Percentiles rank a stretch among this genome's conserved stretches.
These are phyloP conservation scores for Schizochytrium sp. DNA, from an alignment of 108 stramenopile species.

Conservation along the genomic window DNA sequence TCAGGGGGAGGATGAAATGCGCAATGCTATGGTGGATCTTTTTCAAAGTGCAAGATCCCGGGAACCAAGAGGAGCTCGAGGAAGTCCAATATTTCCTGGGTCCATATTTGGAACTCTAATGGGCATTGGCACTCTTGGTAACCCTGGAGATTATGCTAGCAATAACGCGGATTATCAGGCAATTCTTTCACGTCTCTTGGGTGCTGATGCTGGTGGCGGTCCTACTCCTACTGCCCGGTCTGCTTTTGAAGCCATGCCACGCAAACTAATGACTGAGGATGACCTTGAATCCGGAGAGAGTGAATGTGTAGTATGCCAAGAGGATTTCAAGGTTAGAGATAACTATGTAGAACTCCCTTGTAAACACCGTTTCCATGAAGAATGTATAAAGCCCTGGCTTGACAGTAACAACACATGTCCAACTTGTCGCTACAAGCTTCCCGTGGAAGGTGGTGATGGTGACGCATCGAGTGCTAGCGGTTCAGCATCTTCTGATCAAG, in stretches of 20 bases:
- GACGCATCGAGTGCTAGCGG: background rate
- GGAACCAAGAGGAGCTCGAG: too few relatives aligned
- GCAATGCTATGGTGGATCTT: too few relatives aligned
- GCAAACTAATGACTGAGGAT: background rate
- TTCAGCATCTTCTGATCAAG: background rate
- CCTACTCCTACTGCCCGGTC: background rate
- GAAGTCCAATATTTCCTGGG: too few relatives aligned
- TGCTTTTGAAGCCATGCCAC: background rate
- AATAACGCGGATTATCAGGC: too few relatives aligned
- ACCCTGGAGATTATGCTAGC: too few relatives aligned
- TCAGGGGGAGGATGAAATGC: too few relatives aligned
- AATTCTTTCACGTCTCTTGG: background rate
- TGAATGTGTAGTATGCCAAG: constrained; percentile 31
- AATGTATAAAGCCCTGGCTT: constrained; percentile 39
- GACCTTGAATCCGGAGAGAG: background rate
- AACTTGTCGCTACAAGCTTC: background rate
- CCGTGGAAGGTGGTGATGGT: background rate
- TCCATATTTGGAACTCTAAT: too few relatives aligned
- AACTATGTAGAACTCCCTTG: constrained; percentile 28
- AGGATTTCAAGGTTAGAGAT: background rate
- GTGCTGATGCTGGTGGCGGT: background rate
- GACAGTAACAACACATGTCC: constrained; percentile 46
- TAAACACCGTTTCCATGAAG: constrained; percentile 32
- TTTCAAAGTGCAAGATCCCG: too few relatives aligned
- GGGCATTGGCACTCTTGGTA: too few relatives aligned